Evolutionary conservation across 2,329 filamentous ascomycete species (phyloP), one percentile per base, ranked within the genome.

Genomic region (Ceratocystis colombiana): DNA sequence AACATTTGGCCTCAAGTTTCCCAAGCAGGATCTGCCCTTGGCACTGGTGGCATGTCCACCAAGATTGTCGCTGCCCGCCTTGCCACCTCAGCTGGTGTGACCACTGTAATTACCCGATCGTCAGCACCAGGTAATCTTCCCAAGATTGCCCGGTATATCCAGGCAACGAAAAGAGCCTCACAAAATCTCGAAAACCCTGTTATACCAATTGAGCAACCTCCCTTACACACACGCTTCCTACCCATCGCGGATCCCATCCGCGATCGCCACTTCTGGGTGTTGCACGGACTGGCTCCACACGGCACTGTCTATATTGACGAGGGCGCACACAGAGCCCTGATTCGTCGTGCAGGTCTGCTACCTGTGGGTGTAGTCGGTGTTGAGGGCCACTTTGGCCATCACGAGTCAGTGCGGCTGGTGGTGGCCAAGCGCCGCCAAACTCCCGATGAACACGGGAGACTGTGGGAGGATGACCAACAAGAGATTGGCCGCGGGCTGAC

Each of bases 41-140:
- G 94, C 25, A 99, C 94, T 1, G 94, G 94, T 22, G 94, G 94
- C 57, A 99, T 99, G 94, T 87, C 88, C 69, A 99, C 94, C 67
- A 99, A 99, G 78, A 96, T 99, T 71, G 87, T 95, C 30, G 94
- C 94, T 64, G 94, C 94, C 30, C 85, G 89, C 65, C 82, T 99
- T 48, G 94, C 93, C 44, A 96, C 92, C 5, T 94, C 92, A 45
- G 94, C 91, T 12, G 94, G 94, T 59, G 93, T 97, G 45, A 97
- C 91, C 1, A 97, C 94, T 2, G 84, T 99, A 73, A 97, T 99
- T 73, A 96, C 94, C 7, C 87, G 88, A 70, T 96, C 90, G 67
- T 94, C 89, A n/a, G 92, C 88, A 69, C 94, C 94, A 0, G 91
- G 90, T 28, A 97, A 97, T 73, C 92, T 99, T 68, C 79, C 87